These are phyloP conservation scores for Colletotrichum sp. DNA, from an alignment of 2,329 filamentous ascomycete genomes.

Conservation along the genomic window DNA sequence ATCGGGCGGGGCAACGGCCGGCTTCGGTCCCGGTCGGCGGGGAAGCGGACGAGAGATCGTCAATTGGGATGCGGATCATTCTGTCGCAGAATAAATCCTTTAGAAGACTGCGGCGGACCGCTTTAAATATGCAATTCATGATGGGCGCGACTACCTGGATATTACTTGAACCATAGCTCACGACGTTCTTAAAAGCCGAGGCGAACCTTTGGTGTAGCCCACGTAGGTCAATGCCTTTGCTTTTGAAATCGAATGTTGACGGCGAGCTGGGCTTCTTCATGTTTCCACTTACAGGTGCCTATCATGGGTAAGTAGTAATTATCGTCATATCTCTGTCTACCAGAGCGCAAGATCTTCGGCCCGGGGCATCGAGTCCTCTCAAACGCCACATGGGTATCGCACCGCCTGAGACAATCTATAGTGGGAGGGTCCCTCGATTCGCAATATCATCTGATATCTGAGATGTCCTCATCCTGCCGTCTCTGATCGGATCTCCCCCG, in stretches of 20 bases:
- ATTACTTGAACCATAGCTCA: background rate
- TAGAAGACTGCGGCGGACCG: background rate
- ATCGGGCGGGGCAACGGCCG: background rate
- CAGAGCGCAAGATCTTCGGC: background rate
- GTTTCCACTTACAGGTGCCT: background rate
- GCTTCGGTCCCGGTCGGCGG: background rate
- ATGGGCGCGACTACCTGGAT: background rate
- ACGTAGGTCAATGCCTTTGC: background rate
- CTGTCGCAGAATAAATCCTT: accelerated
- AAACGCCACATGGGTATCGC: background rate
- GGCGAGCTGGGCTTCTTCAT: background rate
- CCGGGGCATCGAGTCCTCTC: background rate
- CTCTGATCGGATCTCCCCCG: background rate
- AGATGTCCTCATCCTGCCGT: background rate
- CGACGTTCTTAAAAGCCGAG: background rate
- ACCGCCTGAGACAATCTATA: background rate
- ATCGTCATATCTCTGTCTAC: background rate
- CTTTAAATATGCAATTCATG: background rate
- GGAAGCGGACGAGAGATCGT: background rate
- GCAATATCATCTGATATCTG: background rate
- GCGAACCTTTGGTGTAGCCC: background rate
- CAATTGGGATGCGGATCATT: background rate
- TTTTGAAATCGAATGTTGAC: background rate
- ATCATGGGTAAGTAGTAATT: background rate
- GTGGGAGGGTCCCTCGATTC: background rate